These are phyloP conservation scores for Rhododendron williamsianum DNA, from an alignment of 148 eudicot species.

Conservation along the genomic window DNA sequence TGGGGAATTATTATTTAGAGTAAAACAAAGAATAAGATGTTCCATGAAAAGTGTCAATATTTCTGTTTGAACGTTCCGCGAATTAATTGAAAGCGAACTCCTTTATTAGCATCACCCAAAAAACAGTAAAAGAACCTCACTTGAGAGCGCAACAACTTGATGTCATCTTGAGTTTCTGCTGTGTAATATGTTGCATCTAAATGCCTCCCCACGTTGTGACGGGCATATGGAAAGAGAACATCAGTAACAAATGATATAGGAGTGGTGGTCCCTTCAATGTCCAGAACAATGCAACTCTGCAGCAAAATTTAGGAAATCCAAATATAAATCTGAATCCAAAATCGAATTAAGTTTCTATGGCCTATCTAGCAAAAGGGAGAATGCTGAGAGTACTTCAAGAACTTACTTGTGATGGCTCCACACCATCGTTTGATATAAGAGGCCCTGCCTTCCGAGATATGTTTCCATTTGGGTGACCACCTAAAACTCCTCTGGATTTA, in stretches of 20 bases:
- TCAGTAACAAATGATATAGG: slow-evolving; percentile 96
- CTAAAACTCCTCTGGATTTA: slow-evolving; percentile 23
- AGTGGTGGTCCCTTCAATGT: slow-evolving; percentile 98
- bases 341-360: not conserved
- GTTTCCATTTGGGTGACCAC: slow-evolving; percentile 21
- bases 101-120: not conserved
- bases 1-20: not conserved
- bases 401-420: slow-evolving; percentile 37
- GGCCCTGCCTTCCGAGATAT: slow-evolving; percentile 21
- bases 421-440: slow-evolving; percentile 8
- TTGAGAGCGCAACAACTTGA: slow-evolving; percentile 70
- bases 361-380: slow-evolving; percentile 5
- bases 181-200: slow-evolving; percentile 72
- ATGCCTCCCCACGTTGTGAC: slow-evolving; percentile 80
- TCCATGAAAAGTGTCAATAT: not conserved
- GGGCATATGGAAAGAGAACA: slow-evolving; percentile 94
- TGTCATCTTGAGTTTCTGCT: slow-evolving; percentile 83
- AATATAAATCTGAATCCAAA: not conserved
- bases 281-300: slow-evolving; percentile 94
- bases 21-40: not conserved
- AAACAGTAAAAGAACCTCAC: slow-evolving; percentile 30
- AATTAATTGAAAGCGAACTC: not conserved
- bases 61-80: not conserved
- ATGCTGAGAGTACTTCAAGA: not conserved
- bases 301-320: not conserved